Evolutionary conservation across 768 basidiomycete species (phyloP), one percentile per base, ranked within the genome.

Genomic region (Agaricus blazei): DNA sequence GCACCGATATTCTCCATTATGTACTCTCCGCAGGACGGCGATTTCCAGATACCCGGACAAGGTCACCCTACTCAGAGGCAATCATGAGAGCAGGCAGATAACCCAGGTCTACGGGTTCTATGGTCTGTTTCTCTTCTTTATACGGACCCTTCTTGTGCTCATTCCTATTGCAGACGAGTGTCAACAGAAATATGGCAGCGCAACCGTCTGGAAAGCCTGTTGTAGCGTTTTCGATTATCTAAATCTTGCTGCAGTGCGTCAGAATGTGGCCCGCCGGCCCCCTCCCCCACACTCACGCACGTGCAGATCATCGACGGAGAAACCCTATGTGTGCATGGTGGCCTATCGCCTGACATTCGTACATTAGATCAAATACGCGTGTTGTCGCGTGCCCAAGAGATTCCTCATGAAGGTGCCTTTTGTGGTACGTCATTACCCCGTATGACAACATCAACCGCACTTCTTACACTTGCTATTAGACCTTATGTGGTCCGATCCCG

Each of bases 71-170:
- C 78, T 98, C 12, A 81, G 96, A 31, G 95, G 96, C 38, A 98
- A 98, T 70, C 96, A 98, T 67, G 96, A 98, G 69, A 94, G 91
- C 63, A 75, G 96, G 59, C 96, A 98, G 69, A 98, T 98, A 62
- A 98, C 96, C 3, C 96, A 98, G 64, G 96, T 94, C 2, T 98
- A 98, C 57, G 96, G 95, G n/a, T 98, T 97, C 69, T 98, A 97
- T 66, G 94, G 94, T 94, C 55, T 59, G 84, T 67, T 14, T 27
- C 8, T 19, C 44, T n/a, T 34, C 15, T 29, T 36, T 31, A 42
- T 47, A 7, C 38, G 19, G 28, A 19, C 42, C 23, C 41, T 15
- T 54, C 41, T 19, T 9, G 52, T 19, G 23, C 29, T 55, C 11
- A 51, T 9, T 27, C 51, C 41, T 38, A 54, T 52, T 54, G 11